Conservation (phyloP, 148 eudicot genomes). For the Rhododendron mucronatum region DNA sequence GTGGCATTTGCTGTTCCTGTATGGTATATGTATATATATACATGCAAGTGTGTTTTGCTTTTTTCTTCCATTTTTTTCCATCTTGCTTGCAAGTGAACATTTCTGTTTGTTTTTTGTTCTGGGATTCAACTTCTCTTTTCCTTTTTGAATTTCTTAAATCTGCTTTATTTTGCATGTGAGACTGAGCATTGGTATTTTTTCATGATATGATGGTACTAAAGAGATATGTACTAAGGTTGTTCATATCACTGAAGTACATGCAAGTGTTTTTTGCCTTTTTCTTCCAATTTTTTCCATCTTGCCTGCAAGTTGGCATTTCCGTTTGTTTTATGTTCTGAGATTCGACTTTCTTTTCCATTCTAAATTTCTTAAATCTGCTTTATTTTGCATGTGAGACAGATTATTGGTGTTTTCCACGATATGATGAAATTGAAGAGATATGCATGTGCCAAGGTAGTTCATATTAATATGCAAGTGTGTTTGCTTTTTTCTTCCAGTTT, state of each 20-base stretch:
- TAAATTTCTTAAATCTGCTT: background rate
- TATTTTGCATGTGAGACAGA: background rate
- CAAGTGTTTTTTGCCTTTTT: too few relatives aligned
- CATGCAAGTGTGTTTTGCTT: too few relatives aligned
- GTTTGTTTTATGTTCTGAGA: background rate
- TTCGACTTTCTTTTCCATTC: background rate
- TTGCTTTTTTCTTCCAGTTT: too few relatives aligned
- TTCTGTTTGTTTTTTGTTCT: background rate
- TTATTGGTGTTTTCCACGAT: background rate
- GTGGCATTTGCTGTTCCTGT: background rate
- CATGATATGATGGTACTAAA: constrained; percentile 45
- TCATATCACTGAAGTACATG: background rate
- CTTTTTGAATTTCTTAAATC: background rate
- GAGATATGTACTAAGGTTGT: constrained; percentile 53
- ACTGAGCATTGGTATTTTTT: background rate
- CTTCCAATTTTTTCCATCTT: too few relatives aligned
- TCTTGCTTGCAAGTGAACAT: background rate
- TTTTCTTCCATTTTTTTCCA: background rate
- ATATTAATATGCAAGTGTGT: background rate
- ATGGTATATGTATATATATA: background rate
- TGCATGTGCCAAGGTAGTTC: constrained; percentile 37
- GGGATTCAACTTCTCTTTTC: background rate
- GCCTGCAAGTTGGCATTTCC: background rate
- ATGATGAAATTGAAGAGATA: constrained; percentile 60
- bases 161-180: background rate